Conservation (phyloP, 2,329 filamentous ascomycete species). For the Ilyonectria robusta region DNA sequence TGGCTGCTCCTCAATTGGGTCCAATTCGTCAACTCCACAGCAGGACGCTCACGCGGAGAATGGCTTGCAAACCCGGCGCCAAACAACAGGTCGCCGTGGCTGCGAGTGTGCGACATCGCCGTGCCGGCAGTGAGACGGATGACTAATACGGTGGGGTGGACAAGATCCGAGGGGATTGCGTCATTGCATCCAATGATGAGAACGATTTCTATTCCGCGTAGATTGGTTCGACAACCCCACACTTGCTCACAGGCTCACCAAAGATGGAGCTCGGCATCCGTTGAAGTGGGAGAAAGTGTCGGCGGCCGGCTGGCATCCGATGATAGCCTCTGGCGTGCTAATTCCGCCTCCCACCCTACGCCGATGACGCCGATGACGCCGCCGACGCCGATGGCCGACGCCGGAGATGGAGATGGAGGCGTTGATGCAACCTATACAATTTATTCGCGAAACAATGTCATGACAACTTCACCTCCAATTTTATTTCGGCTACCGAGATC, state of each 20-base stretch:
- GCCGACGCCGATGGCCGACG: conserved; percentile 14
- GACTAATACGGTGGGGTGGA: conserved; percentile 43
- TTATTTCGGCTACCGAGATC: conserved; percentile 1
- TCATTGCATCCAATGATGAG: conserved; percentile 46
- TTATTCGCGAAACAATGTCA: not conserved
- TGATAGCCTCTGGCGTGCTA: not conserved
- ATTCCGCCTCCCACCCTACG: conserved; percentile 29
- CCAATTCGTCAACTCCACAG: conserved; percentile 28
- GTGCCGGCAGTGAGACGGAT: conserved; percentile 36
- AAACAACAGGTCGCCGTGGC: conserved; percentile 16
- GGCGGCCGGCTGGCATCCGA: not conserved
- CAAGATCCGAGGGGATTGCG: conserved; percentile 33
- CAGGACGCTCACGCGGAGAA: conserved; percentile 5
- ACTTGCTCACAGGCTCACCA: not conserved
- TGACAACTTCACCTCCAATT: not conserved
- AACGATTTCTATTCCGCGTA: conserved; percentile 26
- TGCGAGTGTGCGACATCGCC: conserved; percentile 45
- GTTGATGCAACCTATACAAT: conserved; percentile 7
- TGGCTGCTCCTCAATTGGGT: conserved; percentile 29
- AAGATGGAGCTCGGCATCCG: conserved; percentile 1
- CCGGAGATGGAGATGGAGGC: conserved; percentile 23
- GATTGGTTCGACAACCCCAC: conserved; percentile 41
- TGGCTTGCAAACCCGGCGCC: conserved; percentile 2
- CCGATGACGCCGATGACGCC: conserved; percentile 23
- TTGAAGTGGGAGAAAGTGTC: conserved; percentile 15